Evolutionary conservation across 306 rosid genomes (phyloP), one percentile per base, ranked within the genome.

Genomic region (Prosopis cineraria): DNA sequence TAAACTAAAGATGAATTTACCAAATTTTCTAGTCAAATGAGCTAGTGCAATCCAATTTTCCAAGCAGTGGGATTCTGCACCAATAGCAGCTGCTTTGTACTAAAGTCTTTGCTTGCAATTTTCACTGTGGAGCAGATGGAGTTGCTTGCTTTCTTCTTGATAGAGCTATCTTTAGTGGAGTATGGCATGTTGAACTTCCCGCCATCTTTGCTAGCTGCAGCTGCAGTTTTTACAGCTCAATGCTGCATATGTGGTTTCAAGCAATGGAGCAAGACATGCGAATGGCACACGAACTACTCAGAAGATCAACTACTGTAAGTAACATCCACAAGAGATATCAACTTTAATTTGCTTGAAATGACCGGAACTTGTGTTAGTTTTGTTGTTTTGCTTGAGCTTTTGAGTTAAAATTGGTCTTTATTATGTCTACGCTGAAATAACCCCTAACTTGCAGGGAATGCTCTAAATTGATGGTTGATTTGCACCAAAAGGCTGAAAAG

Each of bases 251-350:
- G 79, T 79, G 88, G 98, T 22, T 58, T 85, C 79, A 80, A 70
- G 84, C 92, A 84, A 79, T 95, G 99, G 99, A 88, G 78, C 56
- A 84, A 84, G 84, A 95, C 99, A 50, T 89, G 96, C 59, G 96
- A 93, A 79, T 88, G 93, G 90, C 99, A 95, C 71, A 80, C 97
- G 9, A 90, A 79, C 87, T 95, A 91, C 89, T 84, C 96, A n/a
- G 91, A 88, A 86, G 90, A 91, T 25, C 89, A 88, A 82, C 88
- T 95, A 12, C 52, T 84, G 99, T 95, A 82, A 81, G 97, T 56
- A 39, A 39, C 66, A 77, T 40, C 37, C 74, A 77, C 22, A 81
- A 47, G 7, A 29, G 39, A 27, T 5, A 56, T 25, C 10, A 20
- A 17, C 16, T 47, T 31, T 67, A 0, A 33, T 73, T 17, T 13